Conservation (phyloP, 495 filamentous ascomycete genomes). For the Margaritispora aquatica region DNA sequence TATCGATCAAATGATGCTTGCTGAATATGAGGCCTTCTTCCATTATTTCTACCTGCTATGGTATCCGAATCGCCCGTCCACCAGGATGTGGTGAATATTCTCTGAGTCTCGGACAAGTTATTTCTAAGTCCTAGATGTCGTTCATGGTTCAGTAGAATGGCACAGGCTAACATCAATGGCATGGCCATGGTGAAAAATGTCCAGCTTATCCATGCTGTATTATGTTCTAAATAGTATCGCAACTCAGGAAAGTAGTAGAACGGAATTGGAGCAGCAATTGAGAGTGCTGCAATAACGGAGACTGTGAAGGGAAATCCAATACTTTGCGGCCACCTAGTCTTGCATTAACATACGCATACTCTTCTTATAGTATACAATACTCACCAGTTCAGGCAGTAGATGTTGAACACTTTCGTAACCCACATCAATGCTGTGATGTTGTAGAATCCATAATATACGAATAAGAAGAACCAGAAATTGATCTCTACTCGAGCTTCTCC, state of each 20-base stretch:
- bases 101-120: conserved; percentile 53
- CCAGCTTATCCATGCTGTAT: conserved; percentile 57
- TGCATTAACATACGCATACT: not conserved
- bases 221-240: conserved; percentile 44
- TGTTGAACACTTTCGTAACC: conserved; percentile 64
- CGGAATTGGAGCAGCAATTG: conserved; percentile 47
- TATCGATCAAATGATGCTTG: conserved; percentile 21
- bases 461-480: conserved; percentile 64
- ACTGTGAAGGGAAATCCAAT: conserved; percentile 53
- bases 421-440: conserved; percentile 56
- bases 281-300: conserved; percentile 46
- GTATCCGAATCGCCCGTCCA: conserved; percentile 39
- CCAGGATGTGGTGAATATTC: conserved; percentile 56
- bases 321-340: conserved; percentile 47
- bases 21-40: conserved; percentile 24
- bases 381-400: conserved; percentile 57
- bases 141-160: conserved; percentile 52
- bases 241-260: conserved; percentile 45
- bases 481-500: conserved; percentile 51
- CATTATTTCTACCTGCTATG: conserved; percentile 12
- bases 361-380: not conserved
- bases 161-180: conserved; percentile 53
- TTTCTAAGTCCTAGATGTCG: conserved; percentile 47
- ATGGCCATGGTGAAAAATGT: conserved; percentile 60
- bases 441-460: conserved; percentile 60